Percentiles rank a stretch among this genome's conserved stretches.
phyloP scores from a whole-genome alignment of 1,284 basidiomycete genomes.

The Melampsora larici-populina region DNA sequence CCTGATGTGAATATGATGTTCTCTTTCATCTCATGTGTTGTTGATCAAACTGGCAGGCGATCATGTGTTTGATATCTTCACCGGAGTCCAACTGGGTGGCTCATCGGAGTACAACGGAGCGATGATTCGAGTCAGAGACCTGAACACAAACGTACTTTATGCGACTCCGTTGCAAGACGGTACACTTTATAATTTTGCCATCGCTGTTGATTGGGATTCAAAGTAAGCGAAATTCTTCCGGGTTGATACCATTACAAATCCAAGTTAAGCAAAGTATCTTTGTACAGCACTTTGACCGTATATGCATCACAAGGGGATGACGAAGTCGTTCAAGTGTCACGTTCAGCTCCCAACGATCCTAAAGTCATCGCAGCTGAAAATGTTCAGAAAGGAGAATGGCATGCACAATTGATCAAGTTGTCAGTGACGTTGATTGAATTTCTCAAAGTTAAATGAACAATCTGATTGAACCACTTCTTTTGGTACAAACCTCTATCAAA shows the following conservation, averaged over 20 bases:
- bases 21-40: not conserved
- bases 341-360: conserved; percentile 1
- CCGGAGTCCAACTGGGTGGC: not conserved
- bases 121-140: conserved; percentile 16
- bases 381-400: conserved; percentile 7
- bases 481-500: not conserved
- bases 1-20: not conserved
- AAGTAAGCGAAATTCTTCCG: not conserved
- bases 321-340: not conserved
- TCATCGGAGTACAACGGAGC: conserved; percentile 14
- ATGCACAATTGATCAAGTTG: conserved; percentile 26
- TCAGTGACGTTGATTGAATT: not conserved
- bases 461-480: not conserved
- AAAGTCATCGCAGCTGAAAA: not conserved
- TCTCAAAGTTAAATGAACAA: not conserved
- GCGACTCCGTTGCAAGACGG: not conserved
- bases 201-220: conserved; percentile 20
- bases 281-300: conserved; percentile 11
- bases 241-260: not conserved
- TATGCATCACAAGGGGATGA: not conserved
- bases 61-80: conserved; percentile 21
- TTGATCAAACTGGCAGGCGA: conserved; percentile 5
- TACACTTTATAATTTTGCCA: conserved; percentile 16
- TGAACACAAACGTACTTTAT: not conserved
- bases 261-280: not conserved